Conservation (phyloP, 805 yeast species). For the Candida piceae region DNA sequence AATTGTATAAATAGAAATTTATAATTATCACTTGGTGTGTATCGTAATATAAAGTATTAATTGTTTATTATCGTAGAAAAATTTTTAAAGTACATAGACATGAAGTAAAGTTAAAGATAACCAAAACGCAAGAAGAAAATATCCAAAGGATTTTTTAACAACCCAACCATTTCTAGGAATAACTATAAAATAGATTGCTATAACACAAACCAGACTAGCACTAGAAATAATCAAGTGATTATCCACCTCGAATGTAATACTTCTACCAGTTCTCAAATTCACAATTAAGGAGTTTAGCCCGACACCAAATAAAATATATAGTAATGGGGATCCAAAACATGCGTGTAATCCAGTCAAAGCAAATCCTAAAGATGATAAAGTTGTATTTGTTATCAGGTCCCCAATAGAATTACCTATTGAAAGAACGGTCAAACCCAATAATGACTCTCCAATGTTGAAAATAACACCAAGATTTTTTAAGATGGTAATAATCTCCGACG, state of each 20-base stretch:
- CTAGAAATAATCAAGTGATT: slow-evolving; percentile 34
- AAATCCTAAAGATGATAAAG: slow-evolving; percentile 33
- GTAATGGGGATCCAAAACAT: slow-evolving; percentile 50
- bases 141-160: slow-evolving; percentile 38
- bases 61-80: too few relatives aligned
- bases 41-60: too few relatives aligned
- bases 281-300: slow-evolving; percentile 42
- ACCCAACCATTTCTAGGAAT: slow-evolving; percentile 45
- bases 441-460: slow-evolving; percentile 39
- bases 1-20: not conserved
- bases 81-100: slow-evolving; percentile 10
- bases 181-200: slow-evolving; percentile 33
- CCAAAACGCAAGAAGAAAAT: slow-evolving; percentile 29
- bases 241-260: slow-evolving; percentile 35
- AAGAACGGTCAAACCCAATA: slow-evolving; percentile 44
- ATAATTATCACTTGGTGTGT: too few relatives aligned
- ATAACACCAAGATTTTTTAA: slow-evolving; percentile 42
- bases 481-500: slow-evolving; percentile 25
- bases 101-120: slow-evolving; percentile 15
- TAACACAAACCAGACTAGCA: slow-evolving; percentile 35
- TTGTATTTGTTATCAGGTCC: slow-evolving; percentile 45
- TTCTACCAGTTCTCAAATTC: slow-evolving; percentile 9
- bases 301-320: slow-evolving; percentile 44
- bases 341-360: slow-evolving; percentile 46
- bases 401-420: slow-evolving; percentile 49